Base-by-base conservation (phyloP, 164 flowering plant species). In the Protea cynaroides region DNA sequence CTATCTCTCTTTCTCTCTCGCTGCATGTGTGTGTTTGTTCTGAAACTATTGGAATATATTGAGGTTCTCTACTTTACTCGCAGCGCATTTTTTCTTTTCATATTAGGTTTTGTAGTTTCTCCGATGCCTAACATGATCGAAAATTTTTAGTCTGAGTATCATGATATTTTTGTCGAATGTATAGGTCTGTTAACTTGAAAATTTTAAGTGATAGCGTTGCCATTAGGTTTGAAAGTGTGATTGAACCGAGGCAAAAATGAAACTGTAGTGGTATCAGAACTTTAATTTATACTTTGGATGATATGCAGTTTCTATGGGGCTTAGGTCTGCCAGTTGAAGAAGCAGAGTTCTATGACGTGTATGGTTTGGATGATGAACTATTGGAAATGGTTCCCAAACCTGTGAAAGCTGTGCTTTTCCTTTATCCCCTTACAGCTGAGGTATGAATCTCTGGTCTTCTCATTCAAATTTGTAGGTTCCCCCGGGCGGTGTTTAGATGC, bases 311-410 rank as follows among this genome's bases (percentile, higher is more conserved):
- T 70, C 83, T 95, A 15, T 90, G 96, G 90, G 96, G 97, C 21
- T 88, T 92, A 46, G 99, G 97, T 59, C 84, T 95, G 65, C 81
- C 81, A 0, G 84, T 71, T 56, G 80, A 72, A 13, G 91, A 90
- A 73, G 97, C 82, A 1, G 97, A 88, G 76, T 95, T 90, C 76
- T 75, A 62, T 71, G 99, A 92, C 75, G 97, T 95, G 43, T 95
- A 85, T 72, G 97, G 99, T 21, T 77, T 95, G 68, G 99, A 92
- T 63, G 97, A 84, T 7, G 99, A 95, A 56, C 89, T 95, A 44
- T 70, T 95, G 71, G 92, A 72, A 64, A 95, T 92, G 96, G 97
- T 95, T 56, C 97, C 99, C 7, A 77, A 95, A 75, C 99, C 97
- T 54, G 94, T 90, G 2, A 84, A 89, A 66, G 96, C 97, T 51